Conservation (phyloP, 768 basidiomycete species). For the Lentinula sp. region DNA sequence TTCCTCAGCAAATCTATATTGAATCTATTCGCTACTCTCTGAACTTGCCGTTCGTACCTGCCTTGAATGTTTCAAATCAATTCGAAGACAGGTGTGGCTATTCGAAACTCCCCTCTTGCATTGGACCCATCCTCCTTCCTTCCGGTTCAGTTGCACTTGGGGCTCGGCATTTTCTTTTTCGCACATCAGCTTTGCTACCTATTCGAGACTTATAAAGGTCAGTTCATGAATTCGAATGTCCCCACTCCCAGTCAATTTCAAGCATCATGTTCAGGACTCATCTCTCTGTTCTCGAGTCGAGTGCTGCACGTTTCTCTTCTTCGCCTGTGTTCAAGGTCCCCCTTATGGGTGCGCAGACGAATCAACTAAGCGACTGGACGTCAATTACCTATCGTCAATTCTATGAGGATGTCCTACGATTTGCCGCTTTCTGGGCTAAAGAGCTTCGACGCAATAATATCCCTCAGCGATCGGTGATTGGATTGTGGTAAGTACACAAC, state of each 20-base stretch:
- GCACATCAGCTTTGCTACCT: background rate
- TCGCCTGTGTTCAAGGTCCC: conserved; percentile 49
- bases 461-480: conserved; percentile 45
- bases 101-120: background rate
- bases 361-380: conserved; percentile 34
- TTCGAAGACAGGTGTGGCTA: conserved; percentile 4
- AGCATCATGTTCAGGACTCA: conserved; percentile 34
- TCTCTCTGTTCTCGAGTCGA: conserved; percentile 46
- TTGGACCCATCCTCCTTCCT: background rate
- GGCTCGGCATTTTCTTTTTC: conserved; percentile 4
- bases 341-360: conserved; percentile 25
- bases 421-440: conserved; percentile 50
- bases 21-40: background rate
- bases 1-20: background rate
- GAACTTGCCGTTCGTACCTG: background rate
- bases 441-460: conserved; percentile 35
- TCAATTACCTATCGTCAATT: conserved; percentile 47
- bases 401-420: conserved; percentile 45
- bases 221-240: background rate
- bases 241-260: conserved; percentile 6
- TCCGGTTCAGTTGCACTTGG: background rate
- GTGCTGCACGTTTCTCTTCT: conserved; percentile 36
- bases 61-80: conserved; percentile 5
- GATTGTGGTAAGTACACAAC: conserved; percentile 45
- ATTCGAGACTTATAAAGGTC: conserved; percentile 7